Evolutionary conservation across 345 rosid species (phyloP), one percentile per base, ranked within the genome.

Genomic region (Psidium friedrichsthalianum): DNA sequence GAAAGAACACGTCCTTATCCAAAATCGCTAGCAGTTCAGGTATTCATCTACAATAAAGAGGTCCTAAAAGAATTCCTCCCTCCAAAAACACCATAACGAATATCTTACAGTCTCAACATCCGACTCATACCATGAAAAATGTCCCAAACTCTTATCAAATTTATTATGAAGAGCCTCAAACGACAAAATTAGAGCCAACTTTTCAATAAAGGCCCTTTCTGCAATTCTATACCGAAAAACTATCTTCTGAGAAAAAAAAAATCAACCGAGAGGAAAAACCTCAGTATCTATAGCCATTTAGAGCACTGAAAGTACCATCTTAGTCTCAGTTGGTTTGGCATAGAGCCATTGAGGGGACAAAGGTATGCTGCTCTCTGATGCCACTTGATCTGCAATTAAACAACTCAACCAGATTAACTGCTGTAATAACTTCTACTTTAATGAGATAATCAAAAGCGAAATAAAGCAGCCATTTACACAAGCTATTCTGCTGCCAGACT

Each of bases 301-400:
- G 40, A 76, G 59, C 56, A 78, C 52, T 44, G 74, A 54, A 87
- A 44, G 24, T 89, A 92, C 93, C 90, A 90, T 82, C 91, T 93
- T 96, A 59, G 85, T 87, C 76, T 96, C 99, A 42, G 84, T 91
- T 22, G 96, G 94, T 86, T 94, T 96, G 25, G 93, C 86, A 90
- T 95, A 96, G 56, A 96, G 98, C 99, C 99, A 96, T 87, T 96
- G 98, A 3, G 99, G 99, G 90, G 98, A 95, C 88, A 96, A 86
- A 0, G 99, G 99, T n/a, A 96, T 95, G 92, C 93, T 94, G 92
- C 88, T 95, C 81, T 96, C 99, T 22, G 93, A 87, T 36, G 89
- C 88, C 86, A 88, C 57, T 88, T 90, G 96, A 90, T 95, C 98
- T 96, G 92, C 91, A 88, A 69, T 52, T 58, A 88, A 83, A 87